phyloP scores from a whole-genome alignment of 2,329 filamentous ascomycete genomes.

The Thelonectria discophora region DNA sequence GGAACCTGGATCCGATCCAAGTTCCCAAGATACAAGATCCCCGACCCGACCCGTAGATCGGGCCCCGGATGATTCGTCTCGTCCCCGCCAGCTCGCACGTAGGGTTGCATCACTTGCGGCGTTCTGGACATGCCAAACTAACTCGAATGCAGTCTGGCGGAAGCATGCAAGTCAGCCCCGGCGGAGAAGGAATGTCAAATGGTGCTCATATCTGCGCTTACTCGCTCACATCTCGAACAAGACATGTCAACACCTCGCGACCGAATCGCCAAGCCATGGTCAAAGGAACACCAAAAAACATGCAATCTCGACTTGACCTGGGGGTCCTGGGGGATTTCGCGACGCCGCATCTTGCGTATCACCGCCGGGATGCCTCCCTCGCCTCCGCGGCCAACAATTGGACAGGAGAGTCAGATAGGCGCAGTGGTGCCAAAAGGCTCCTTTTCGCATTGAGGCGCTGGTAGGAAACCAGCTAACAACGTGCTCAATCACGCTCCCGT shows the following conservation, averaged over 20 bases:
- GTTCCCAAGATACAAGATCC: conserved; percentile 7
- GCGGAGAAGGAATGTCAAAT: too few species aligned
- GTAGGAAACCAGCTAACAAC: conserved; percentile 26
- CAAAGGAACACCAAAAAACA: neutral
- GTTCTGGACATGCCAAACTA: neutral
- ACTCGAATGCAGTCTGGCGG: neutral
- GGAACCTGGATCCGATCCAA: conserved; percentile 4
- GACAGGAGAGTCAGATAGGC: neutral
- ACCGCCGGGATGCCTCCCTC: neutral
- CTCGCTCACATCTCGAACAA: neutral
- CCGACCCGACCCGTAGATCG: neutral
- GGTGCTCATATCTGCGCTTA: neutral
- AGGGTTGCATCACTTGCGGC: neutral
- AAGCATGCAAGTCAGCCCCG: too few species aligned
- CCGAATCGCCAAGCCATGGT: too few species aligned
- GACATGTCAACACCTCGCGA: neutral
- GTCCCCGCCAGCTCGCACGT: too few species aligned
- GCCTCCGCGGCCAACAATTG: neutral
- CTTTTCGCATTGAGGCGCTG: conserved; percentile 13
- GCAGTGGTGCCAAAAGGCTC: conserved; percentile 10
- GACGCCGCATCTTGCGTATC: conserved; percentile 1
- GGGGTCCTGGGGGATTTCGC: neutral
- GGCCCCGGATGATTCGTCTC: neutral
- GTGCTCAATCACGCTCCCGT: conserved; percentile 42
- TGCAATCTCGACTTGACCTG: neutral